Evolutionary conservation across 208 protist species (phyloP), one percentile per base, ranked within the genome.

Genomic region (Trypanosoma platydactyli): DNA sequence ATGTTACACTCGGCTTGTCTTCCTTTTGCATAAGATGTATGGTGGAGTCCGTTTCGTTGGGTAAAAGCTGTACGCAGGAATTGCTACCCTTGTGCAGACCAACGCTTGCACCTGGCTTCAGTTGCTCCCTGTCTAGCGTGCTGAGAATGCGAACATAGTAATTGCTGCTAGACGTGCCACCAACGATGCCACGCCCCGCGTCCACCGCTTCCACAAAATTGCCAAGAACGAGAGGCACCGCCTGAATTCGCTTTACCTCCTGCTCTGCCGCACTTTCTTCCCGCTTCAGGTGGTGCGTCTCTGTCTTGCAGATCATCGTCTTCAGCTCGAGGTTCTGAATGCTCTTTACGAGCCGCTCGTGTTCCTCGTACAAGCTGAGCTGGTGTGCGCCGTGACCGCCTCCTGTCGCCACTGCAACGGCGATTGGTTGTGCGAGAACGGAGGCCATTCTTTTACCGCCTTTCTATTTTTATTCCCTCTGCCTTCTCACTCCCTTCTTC

Each of bases 191-290:
- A 50, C 89, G 89, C 45, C 97, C 75, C 35, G 91, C 67, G 76
- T 99, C 99, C 25, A 99, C 98, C 50, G 99, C 99, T 86, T 99
- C 99, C 3, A 99, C 80, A 68, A 99, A 99, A 81, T 99, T 99
- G 35, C 99, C 99, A 68, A 99, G 98, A 4, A 99, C 84, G 4
- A 99, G 94, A 57, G 99, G 99, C 20, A 99, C 98, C n/a, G 98
- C 98, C 84, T 99, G 97, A 76, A 99, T 99, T 44, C 98, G 86
- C 83, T 99, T 99, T 42, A 99, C 96, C 75, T 98, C 93, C 71
- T 97, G 88, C 82, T 96, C 95, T 22, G 94, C 91, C 5, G 80
- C 84, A 62, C 71, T 79, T 71, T 97, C 92, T 64, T 97, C 89
- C 75, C 87, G 89, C 73, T 85, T 79, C 18, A 97, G 83, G 64